Evolutionary conservation across 2,329 filamentous ascomycete species (phyloP), one percentile per base, ranked within the genome.

Genomic region (Alternaria sp.): DNA sequence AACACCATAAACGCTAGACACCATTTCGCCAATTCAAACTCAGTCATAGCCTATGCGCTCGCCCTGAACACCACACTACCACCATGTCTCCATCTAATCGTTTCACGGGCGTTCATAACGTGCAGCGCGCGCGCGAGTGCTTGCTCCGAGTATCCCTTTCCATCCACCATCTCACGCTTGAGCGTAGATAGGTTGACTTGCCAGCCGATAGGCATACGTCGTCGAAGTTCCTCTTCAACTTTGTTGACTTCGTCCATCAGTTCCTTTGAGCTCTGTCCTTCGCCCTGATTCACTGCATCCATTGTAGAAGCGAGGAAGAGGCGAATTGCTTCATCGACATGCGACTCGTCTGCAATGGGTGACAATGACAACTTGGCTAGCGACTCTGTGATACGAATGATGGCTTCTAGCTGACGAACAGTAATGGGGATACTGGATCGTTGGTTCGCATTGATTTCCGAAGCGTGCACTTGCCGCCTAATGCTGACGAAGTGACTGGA

Each of bases 401-500:
- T 96, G 71, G 94, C 94, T 79, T 99, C 95, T 5, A 99, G 86
- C 77, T 99, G 95, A 77, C 95, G 93, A 51, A 99, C 91, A 0
- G 95, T 99, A 78, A 99, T 99, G 51, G 95, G 95, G 70, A 99
- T 98, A 21, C 91, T 95, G 6, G 92, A 96, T 17, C 95, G 90
- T 39, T 90, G 85, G 77, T 97, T 96, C 63, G 93, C 90, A 72
- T 96, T 91, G 42, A 96, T 83, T 77, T 99, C 95, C 1, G 92
- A 89, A 24, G 92, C 90, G 77, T 97, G 94, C 6, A 99, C 93
- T 80, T 98, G 94, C 63, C 92, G 89, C 58, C 95, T 88, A 77
- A 99, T 98, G 62, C 92, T 93, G 61, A 99, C 95, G 71, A 99
- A 99, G 79, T 99, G 94, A 2, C 92, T 97, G 0, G 92, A 96